A percentile compares a stretch with the other conserved stretches of the same genome.
These are phyloP conservation scores for Plasmopara muralis DNA, from an alignment of 352 stramenopile species.

Conservation along the genomic window DNA sequence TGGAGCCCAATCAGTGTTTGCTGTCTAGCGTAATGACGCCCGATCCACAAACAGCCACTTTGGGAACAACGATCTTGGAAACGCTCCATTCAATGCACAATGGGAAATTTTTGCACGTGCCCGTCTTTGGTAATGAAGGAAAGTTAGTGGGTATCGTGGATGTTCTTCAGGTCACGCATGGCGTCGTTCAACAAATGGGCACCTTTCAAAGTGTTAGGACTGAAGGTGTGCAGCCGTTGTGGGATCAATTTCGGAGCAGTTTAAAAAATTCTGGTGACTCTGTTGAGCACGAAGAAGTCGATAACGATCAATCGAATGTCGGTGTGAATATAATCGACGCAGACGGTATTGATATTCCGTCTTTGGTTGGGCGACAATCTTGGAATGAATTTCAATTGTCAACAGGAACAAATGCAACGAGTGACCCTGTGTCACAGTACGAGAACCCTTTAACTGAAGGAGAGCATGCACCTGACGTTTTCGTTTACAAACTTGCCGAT, in stretches of 20 bases:
- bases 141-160: slow-evolving; percentile 93
- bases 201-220: slow-evolving; percentile 64
- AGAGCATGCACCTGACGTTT: slow-evolving; percentile 36
- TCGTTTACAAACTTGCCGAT: slow-evolving; percentile 82
- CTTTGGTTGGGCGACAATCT: slow-evolving; percentile 30
- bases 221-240: slow-evolving; percentile 64
- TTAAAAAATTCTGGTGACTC: slow-evolving; percentile 34
- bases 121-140: slow-evolving; percentile 88
- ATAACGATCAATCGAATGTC: slow-evolving; percentile 31
- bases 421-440: slow-evolving; percentile 21
- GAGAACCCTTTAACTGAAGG: slow-evolving; percentile 28
- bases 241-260: slow-evolving; percentile 67
- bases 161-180: slow-evolving; percentile 92
- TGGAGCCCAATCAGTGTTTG: slow-evolving; percentile 72
- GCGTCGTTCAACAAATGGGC: slow-evolving; percentile 78
- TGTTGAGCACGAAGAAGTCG: slow-evolving; percentile 26
- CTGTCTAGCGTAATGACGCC: slow-evolving; percentile 92
- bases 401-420: slow-evolving; percentile 17
- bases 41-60: slow-evolving; percentile 89
- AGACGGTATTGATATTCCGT: slow-evolving; percentile 23
- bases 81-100: slow-evolving; percentile 98
- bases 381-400: slow-evolving; percentile 46
- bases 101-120: slow-evolving; percentile 94
- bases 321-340: slow-evolving; percentile 25
- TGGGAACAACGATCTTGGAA: slow-evolving; percentile 93